Percentiles rank a stretch among this genome's conserved stretches.
Evolutionary conservation across 2,329 filamentous ascomycete species (phyloP).

Genomic region (Calonectria hawksworthii): DNA sequence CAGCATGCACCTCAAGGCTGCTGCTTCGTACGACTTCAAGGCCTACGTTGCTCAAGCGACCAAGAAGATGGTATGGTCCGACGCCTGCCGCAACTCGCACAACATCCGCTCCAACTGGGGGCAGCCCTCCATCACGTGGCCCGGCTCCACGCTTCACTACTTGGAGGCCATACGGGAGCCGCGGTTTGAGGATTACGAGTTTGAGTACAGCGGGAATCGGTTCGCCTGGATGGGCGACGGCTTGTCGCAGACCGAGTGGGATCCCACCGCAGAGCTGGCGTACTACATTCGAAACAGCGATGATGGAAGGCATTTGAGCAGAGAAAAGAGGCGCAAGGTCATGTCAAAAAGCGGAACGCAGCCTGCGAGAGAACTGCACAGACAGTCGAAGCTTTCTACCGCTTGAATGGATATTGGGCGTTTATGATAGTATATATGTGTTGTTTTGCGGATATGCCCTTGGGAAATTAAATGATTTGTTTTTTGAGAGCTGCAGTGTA

Average conservation of each 20-base stretch:
- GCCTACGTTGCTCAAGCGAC: slow-evolving; percentile 25
- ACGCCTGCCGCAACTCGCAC: slow-evolving; percentile 29
- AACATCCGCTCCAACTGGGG: slow-evolving; percentile 33
- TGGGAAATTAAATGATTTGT: too few species aligned
- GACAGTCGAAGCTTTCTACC: background rate
- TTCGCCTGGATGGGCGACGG: background rate
- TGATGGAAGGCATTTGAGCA: slow-evolving; percentile 28
- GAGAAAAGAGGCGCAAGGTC: background rate
- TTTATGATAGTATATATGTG: background rate
- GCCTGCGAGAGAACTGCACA: background rate
- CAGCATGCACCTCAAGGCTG: slow-evolving; percentile 25
- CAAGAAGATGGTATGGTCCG: slow-evolving; percentile 35
- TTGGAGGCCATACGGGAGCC: slow-evolving; percentile 30
- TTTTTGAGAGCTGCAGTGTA: too few species aligned
- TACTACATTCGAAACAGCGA: slow-evolving; percentile 32
- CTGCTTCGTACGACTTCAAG: slow-evolving; percentile 18
- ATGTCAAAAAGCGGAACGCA: background rate
- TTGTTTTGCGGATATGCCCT: background rate
- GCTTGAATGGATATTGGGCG: background rate
- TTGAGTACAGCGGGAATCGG: slow-evolving; percentile 1
- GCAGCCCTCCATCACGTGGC: slow-evolving; percentile 32
- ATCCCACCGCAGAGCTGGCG: slow-evolving; percentile 31
- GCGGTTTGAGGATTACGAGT: background rate
- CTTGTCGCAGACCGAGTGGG: slow-evolving; percentile 32
- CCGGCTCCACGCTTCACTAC: slow-evolving; percentile 30